Base-by-base conservation (phyloP, 208 protist genomes). In the Blechomonas ayalai region DNA sequence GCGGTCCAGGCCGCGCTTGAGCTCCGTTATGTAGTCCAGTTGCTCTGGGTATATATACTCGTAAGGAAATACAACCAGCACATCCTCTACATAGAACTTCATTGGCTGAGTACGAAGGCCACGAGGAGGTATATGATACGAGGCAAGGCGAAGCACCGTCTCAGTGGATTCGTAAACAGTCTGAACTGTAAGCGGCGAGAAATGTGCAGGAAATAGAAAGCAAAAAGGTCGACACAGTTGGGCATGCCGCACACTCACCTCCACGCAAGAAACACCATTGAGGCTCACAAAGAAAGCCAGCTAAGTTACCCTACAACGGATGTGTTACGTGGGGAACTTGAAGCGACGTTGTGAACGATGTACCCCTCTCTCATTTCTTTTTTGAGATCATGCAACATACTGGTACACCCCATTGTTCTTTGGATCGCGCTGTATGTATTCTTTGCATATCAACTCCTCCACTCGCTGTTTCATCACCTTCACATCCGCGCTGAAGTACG, bases 31-130 rank as follows among this genome's bases (percentile, higher is more conserved):
- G 80, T 99, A 99, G 31, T 91, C 81, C 42, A 98, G 96, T 73
- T 99, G 98, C 67, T 99, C 97, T 2, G 97, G 97, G 66, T 99
- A 99, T 37, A 99, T 98, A 59, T 97, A 97, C 34, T 92, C 80
- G 67, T 99, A 99, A 2, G 98, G 98, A 59, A 99, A 99, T 51
- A 96, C 83, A 8, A 99, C 97, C 18, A 81, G 58, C 13, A 99
- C 75, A 50, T 96, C 97, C 41, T 98, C 97, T 6, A 99, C 63
- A 50, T 90, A 90, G 50, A 99, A 85, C 56, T 89, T 96, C 91
- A 97, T 97, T 2, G 27, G 18, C 36, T n/a, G n/a, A n/a, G n/a
- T n/a, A n/a, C n/a, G n/a, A n/a, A n/a, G n/a, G n/a, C 19, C 10
- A 13, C 31, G 12, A 34, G n/a, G 31, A 34, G n/a, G 31, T n/a